These are phyloP conservation scores for Lipomyces spencermartinsiae DNA, from an alignment of 805 yeast genomes.

Conservation along the genomic window DNA sequence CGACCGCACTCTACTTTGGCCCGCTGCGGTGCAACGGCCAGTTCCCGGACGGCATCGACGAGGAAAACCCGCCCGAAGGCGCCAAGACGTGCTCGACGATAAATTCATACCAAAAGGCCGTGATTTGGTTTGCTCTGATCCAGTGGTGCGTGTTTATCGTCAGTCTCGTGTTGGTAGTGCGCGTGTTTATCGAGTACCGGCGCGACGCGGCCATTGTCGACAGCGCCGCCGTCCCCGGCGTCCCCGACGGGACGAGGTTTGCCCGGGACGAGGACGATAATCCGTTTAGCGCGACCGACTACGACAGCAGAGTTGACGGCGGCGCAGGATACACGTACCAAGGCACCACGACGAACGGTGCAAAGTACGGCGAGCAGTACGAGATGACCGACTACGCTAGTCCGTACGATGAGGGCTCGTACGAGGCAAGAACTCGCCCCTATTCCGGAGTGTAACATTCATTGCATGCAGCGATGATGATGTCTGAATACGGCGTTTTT, in stretches of 20 bases:
- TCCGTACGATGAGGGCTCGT: constrained; percentile 16
- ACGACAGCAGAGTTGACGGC: constrained; percentile 28
- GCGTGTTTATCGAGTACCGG: constrained; percentile 7
- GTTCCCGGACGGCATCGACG: neutral
- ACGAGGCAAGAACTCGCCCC: neutral
- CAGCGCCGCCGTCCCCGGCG: neutral
- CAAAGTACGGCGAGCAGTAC: constrained; percentile 10
- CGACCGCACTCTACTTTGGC: constrained; percentile 17
- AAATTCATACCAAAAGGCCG: constrained; percentile 24
- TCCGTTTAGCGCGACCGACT: constrained; percentile 25
- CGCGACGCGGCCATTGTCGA: neutral
- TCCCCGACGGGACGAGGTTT: neutral
- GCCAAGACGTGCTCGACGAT: constrained; percentile 9
- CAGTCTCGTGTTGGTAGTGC: constrained; percentile 20
- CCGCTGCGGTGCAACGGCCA: constrained; percentile 11
- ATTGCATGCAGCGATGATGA: constrained; percentile 1
- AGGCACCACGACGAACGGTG: no score
- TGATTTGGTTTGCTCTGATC: constrained; percentile 25
- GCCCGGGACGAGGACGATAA: constrained; percentile 12
- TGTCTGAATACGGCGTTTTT: neutral
- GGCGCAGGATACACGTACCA: constrained; percentile 15
- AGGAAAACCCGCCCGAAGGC: neutral
- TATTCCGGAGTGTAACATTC: neutral
- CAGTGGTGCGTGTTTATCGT: constrained; percentile 1
- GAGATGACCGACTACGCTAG: constrained; percentile 18